Conservation (phyloP, 805 yeast species). For the Yarrowia osloensis region DNA sequence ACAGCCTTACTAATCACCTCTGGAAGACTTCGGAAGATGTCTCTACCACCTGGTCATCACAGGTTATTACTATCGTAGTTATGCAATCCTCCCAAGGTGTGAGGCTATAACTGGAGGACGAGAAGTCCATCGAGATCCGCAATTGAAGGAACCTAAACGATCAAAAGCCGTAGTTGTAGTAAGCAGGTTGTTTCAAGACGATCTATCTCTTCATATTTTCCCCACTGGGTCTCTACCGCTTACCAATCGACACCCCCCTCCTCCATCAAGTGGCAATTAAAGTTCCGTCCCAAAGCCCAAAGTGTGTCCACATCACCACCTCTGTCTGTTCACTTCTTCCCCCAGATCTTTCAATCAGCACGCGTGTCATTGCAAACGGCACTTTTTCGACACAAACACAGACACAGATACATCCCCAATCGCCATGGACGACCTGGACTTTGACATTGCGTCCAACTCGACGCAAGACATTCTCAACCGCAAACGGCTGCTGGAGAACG, state of each 20-base stretch:
- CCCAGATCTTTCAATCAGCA: too few relatives aligned
- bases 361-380: background rate
- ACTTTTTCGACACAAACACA: background rate
- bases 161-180: background rate
- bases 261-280: background rate
- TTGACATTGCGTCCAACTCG: constrained; percentile 75
- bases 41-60: too few relatives aligned
- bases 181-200: background rate
- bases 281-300: background rate
- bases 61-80: too few relatives aligned
- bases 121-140: background rate
- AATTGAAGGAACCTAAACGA: background rate
- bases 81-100: too few relatives aligned
- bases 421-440: constrained; percentile 60
- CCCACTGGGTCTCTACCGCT: background rate
- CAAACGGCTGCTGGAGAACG: constrained; percentile 86
- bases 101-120: too few relatives aligned
- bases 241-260: too few relatives aligned
- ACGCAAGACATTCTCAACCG: constrained; percentile 83
- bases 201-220: background rate
- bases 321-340: too few relatives aligned
- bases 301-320: background rate
- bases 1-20: too few relatives aligned
- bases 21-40: too few relatives aligned
- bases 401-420: background rate